Percentiles rank a stretch among this genome's conserved stretches.
phyloP scores from a whole-genome alignment of 1,139 yeast genomes.

The Pneumocystis wakefieldiae region DNA sequence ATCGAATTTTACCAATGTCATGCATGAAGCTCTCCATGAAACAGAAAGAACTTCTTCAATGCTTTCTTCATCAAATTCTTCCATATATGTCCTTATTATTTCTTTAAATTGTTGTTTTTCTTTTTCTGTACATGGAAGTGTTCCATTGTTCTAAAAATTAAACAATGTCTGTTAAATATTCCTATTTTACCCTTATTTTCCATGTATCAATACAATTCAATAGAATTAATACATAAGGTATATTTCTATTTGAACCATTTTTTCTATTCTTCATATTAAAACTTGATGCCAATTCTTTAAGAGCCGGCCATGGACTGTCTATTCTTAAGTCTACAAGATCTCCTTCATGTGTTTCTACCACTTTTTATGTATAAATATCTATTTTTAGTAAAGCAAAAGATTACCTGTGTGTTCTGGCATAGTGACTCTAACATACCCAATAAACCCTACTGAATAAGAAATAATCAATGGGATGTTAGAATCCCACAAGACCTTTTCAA shows the following conservation, averaged over 20 bases:
- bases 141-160: slow-evolving; percentile 20
- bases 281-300: slow-evolving; percentile 38
- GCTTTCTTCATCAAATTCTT: slow-evolving; percentile 39
- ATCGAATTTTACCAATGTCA: slow-evolving; percentile 8
- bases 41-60: slow-evolving; percentile 55
- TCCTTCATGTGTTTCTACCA: slow-evolving; percentile 65
- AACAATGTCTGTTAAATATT: background rate
- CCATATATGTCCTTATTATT: slow-evolving; percentile 21
- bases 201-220: slow-evolving; percentile 40
- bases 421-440: slow-evolving; percentile 45
- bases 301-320: slow-evolving; percentile 61
- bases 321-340: slow-evolving; percentile 54
- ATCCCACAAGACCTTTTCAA: slow-evolving; percentile 32
- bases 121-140: slow-evolving; percentile 31
- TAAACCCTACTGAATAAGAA: slow-evolving; percentile 46
- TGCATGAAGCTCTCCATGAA: slow-evolving; percentile 30
- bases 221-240: slow-evolving; percentile 60
- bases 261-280: slow-evolving; percentile 36
- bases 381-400: background rate
- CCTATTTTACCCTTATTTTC: slow-evolving; percentile 19
- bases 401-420: slow-evolving; percentile 36
- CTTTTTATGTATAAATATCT: slow-evolving; percentile 14
- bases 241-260: slow-evolving; percentile 44
- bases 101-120: slow-evolving; percentile 38
- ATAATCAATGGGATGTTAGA: slow-evolving; percentile 40